Conservation (phyloP, 116 monocot species). For the Cymodocea nodosa region DNA sequence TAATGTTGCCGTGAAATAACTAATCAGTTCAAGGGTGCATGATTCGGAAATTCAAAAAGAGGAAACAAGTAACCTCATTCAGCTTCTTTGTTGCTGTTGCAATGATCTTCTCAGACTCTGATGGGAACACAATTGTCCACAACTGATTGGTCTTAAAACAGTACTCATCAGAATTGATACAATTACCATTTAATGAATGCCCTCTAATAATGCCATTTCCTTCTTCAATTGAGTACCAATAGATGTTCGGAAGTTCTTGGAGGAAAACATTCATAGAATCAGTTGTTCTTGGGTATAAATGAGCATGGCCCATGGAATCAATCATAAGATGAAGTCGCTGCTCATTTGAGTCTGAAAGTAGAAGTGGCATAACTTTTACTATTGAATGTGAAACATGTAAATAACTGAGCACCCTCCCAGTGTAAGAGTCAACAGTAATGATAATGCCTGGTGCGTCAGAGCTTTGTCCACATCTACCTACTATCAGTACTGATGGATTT, state of each 20-base stretch:
- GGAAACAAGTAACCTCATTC: slow-evolving; percentile 59
- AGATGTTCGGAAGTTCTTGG: slow-evolving; percentile 48
- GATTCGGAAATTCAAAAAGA: background rate
- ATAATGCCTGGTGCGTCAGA: slow-evolving; percentile 45
- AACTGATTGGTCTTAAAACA: slow-evolving; percentile 63
- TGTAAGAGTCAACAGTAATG: slow-evolving; percentile 72
- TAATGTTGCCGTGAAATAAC: too few relatives aligned
- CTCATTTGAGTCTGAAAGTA: slow-evolving; percentile 64
- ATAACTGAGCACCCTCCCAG: slow-evolving; percentile 54
- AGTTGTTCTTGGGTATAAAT: slow-evolving; percentile 70
- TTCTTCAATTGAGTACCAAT: slow-evolving; percentile 55
- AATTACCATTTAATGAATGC: slow-evolving; percentile 42
- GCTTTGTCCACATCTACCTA: slow-evolving; percentile 55
- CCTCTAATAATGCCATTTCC: slow-evolving; percentile 46
- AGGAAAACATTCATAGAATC: slow-evolving; percentile 49
- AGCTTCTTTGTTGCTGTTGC: slow-evolving; percentile 48
- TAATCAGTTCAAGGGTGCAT: too few relatives aligned
- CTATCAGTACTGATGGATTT: slow-evolving; percentile 82
- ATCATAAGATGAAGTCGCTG: slow-evolving; percentile 82
- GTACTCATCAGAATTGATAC: slow-evolving; percentile 41
- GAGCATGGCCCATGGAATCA: slow-evolving; percentile 54
- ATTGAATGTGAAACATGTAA: slow-evolving; percentile 52
- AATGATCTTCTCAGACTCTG: slow-evolving; percentile 67
- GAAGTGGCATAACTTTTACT: slow-evolving; percentile 60
- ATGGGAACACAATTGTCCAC: slow-evolving; percentile 87